phyloP scores from a whole-genome alignment of 2,329 filamentous ascomycete species.

The Fusarium staphyleae region DNA sequence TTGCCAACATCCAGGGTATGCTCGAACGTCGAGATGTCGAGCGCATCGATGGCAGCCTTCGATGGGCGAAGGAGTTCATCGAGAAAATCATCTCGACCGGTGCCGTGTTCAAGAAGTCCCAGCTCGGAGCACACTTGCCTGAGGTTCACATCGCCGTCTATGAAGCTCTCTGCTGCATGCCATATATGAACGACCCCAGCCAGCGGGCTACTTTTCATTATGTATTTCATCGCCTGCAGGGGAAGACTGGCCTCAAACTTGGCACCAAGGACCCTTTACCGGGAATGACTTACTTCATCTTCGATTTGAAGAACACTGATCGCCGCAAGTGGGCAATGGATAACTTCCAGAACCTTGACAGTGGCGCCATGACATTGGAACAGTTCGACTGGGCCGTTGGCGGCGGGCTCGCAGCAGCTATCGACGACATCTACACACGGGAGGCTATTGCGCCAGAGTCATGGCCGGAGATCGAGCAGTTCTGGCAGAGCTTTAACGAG shows the following conservation, averaged over 20 bases:
- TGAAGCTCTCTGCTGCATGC: conserved; percentile 84
- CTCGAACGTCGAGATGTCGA: conserved; percentile 67
- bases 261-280: conserved; percentile 76
- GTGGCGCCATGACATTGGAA: conserved; percentile 66
- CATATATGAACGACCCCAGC: conserved; percentile 69
- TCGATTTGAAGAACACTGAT: conserved; percentile 67
- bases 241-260: conserved; percentile 79
- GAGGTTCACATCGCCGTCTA: conserved; percentile 81
- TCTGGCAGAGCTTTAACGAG: conserved; percentile 80
- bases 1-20: conserved; percentile 60
- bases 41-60: conserved; percentile 66
- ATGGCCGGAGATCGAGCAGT: conserved; percentile 64
- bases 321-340: conserved; percentile 49
- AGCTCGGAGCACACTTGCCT: conserved; percentile 56
- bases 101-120: conserved; percentile 54
- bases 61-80: conserved; percentile 63
- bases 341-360: conserved; percentile 58
- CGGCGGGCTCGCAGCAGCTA: conserved; percentile 71
- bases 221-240: conserved; percentile 77
- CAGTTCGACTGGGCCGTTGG: conserved; percentile 91
- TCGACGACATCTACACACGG: conserved; percentile 65
- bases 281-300: conserved; percentile 85
- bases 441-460: conserved; percentile 50
- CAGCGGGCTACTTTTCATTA: conserved; percentile 72
- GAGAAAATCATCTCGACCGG: conserved; percentile 57